A percentile compares a stretch with the other conserved stretches of the same genome.
phyloP scores from a whole-genome alignment of 208 protist species.

The Strigomonas galati region DNA sequence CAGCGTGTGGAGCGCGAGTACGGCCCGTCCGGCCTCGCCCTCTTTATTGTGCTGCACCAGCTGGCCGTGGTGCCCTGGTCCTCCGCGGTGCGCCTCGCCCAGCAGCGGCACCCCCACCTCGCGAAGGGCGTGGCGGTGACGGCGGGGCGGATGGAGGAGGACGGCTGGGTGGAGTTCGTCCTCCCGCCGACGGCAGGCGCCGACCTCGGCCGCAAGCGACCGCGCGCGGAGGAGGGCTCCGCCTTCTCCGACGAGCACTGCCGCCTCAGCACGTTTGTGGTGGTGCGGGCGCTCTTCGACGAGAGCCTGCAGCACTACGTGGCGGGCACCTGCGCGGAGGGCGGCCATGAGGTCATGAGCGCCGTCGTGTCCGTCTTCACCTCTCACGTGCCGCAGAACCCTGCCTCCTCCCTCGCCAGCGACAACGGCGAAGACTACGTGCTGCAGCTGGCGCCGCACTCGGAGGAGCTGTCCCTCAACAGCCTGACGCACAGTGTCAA shows the following conservation, averaged over 20 bases:
- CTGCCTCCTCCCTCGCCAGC: slow-evolving; percentile 13
- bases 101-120: slow-evolving; percentile 30
- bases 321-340: slow-evolving; percentile 24
- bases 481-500: background rate
- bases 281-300: slow-evolving; percentile 20
- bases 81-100: slow-evolving; percentile 39
- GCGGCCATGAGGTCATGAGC: slow-evolving; percentile 17
- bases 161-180: slow-evolving; percentile 51
- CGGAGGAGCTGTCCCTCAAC: background rate
- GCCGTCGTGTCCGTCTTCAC: slow-evolving; percentile 34
- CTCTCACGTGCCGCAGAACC: slow-evolving; percentile 1
- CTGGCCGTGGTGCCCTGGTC: slow-evolving; percentile 45
- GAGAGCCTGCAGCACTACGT: slow-evolving; percentile 29
- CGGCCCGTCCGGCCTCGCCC: slow-evolving; percentile 50
- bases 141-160: slow-evolving; percentile 38
- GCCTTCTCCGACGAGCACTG: slow-evolving; percentile 23
- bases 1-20: slow-evolving; percentile 46
- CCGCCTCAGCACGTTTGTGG: slow-evolving; percentile 27
- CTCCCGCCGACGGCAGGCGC: background rate
- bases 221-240: background rate
- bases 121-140: slow-evolving; percentile 31
- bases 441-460: background rate
- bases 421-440: background rate
- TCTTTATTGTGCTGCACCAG: slow-evolving; percentile 52
- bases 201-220: slow-evolving; percentile 1